Conservation (phyloP, 208 protist genomes). For the Kentomonas sorsogonicus region DNA sequence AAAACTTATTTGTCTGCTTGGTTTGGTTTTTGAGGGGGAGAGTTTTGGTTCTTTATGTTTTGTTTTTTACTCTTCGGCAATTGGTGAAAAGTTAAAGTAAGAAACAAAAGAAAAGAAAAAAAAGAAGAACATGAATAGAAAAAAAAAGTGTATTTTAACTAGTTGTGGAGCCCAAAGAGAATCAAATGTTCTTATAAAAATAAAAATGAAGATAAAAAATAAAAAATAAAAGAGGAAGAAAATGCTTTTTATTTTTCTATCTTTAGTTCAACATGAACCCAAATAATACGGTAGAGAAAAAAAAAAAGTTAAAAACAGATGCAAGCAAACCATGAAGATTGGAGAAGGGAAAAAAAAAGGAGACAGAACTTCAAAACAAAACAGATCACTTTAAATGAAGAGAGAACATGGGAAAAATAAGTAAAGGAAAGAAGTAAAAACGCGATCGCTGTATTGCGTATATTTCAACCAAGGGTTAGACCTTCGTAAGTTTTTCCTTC, state of each 20-base stretch:
- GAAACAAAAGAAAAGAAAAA: constrained; percentile 8
- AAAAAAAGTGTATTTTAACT: constrained; percentile 10
- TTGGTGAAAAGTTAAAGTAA: not conserved
- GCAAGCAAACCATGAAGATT: too few species aligned
- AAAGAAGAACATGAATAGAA: constrained; percentile 15
- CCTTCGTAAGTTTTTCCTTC: too few species aligned
- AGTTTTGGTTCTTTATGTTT: not conserved
- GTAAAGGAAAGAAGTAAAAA: too few species aligned
- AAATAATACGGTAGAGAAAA: constrained; percentile 1
- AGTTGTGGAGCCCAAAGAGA: not conserved
- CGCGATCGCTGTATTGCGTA: too few species aligned
- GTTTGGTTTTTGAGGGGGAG: too few species aligned
- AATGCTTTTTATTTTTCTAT: not conserved
- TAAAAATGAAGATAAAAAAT: not conserved
- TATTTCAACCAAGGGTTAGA: too few species aligned
- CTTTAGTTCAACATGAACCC: too few species aligned
- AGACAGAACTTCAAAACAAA: too few species aligned
- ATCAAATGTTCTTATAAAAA: not conserved
- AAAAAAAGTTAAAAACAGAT: constrained; percentile 7
- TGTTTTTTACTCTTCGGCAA: not conserved
- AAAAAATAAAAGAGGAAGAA: not conserved
- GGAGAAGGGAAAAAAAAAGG: too few species aligned
- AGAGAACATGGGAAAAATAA: too few species aligned
- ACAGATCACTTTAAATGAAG: too few species aligned
- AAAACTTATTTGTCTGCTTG: constrained; percentile 16